A percentile compares a stretch with the other conserved stretches of the same genome.
Evolutionary conservation across 2,329 filamentous ascomycete species (phyloP).

Genomic region (Aspergillus sp.): DNA sequence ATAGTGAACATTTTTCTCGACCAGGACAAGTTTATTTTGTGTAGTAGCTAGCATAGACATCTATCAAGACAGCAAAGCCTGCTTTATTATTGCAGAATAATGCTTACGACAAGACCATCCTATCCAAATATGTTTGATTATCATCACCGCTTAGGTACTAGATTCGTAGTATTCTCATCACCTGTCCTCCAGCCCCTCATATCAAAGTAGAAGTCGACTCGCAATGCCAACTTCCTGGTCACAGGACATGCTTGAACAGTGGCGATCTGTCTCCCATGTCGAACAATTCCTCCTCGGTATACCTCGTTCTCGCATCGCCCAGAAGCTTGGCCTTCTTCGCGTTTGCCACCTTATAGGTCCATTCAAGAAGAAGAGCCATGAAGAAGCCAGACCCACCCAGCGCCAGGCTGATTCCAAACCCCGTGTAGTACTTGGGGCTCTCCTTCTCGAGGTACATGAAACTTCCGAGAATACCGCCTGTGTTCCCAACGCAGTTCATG

Average conservation of each 20-base stretch:
- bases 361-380: conserved; percentile 17
- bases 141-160: background rate
- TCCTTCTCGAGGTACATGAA: conserved; percentile 23
- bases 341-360: conserved; percentile 20
- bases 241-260: conserved; percentile 36
- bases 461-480: conserved; percentile 22
- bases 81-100: too few relatives aligned
- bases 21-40: too few relatives aligned
- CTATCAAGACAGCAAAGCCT: too few relatives aligned
- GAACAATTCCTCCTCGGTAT: conserved; percentile 39
- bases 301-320: conserved; percentile 31
- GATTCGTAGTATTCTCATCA: background rate
- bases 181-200: background rate
- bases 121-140: too few relatives aligned
- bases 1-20: too few relatives aligned
- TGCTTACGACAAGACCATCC: too few relatives aligned
- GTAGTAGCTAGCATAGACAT: too few relatives aligned
- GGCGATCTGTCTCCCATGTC: conserved; percentile 43
- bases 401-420: conserved; percentile 21
- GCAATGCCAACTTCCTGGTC: background rate
- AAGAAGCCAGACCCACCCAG: conserved; percentile 16
- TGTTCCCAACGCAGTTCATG: conserved; percentile 21
- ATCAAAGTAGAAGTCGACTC: background rate
- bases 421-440: conserved; percentile 19
- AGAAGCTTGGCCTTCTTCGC: conserved; percentile 19